Base-by-base conservation (phyloP, 495 filamentous ascomycete species). In the Daldinia vernicosa region DNA sequence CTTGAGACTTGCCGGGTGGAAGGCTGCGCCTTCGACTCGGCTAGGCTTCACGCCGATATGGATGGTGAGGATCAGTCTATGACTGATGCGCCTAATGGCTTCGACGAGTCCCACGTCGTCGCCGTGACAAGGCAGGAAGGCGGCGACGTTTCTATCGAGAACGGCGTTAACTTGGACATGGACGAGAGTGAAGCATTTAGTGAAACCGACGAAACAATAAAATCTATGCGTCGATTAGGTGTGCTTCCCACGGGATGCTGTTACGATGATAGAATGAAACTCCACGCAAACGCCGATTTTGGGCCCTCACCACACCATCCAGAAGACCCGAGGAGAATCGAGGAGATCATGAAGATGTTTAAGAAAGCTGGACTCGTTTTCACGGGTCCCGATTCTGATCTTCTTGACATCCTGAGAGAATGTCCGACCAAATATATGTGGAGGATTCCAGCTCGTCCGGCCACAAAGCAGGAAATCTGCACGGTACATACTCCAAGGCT, bases 181-280 rank as follows among this genome's bases (percentile, higher is more conserved):
- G 81, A 79, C 3, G 77, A 76, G 6, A 76, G 73, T 2, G 76
- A 78, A 11, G 62, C 65, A 1, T 52, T 67, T 15, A 17, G 4
- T 26, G 69, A 69, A 6, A 70, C 45, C 7, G 57, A 69, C 6
- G 60, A 66, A 15, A 37, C 62, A 4, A 40, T 72, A 6, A 55
- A 61, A 30, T 60, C 28, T 3, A 56, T 77, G 27, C 64, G 52
- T 14, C 69, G 76, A 19, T 76, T 76, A 47, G 75, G 79, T 19
- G 40, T 78, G 26, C 79, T 93, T 52, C 80, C 92, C 4, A 91
- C 92, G 7, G 89, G 96, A 37, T 85, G 91, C 47, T 95, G 93
- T 70, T 99, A 98, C 77, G 95, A 99, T 81, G 86, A 88, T 26
- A 88, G 94, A 19, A 99, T 99, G 95, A 92, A 93, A 58, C 89